Base-by-base conservation (phyloP, 768 basidiomycete genomes). In the Calocybe indica region DNA sequence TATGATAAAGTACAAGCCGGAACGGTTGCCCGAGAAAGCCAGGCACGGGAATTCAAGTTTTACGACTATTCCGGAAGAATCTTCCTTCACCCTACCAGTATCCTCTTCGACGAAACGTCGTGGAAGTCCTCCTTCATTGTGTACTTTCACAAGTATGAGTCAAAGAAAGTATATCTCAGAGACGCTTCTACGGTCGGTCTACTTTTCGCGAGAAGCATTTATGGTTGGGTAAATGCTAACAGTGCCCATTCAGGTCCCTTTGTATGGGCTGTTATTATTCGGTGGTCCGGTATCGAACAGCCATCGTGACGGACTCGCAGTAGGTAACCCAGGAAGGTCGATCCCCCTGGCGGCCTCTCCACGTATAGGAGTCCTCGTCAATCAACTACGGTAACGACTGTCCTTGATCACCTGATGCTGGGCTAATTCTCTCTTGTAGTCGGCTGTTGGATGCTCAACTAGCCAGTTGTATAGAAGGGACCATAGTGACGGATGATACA, bases 291-390 rank as follows among this genome's bases (percentile, higher is more conserved):
- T 96, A 12, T 66, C 78, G 5, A 80, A 92, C 45, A 84, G 93
- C 55, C 88, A 92, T 55, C 74, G 73, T 7, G 88, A 90, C n/a
- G 89, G 87, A 0, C 62, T 94, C 37, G 79, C 75, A 4, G 64
- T 89, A 31, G 78, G 78, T 6, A 74, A 66, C 11, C 77, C 74
- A 39, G 75, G 78, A 15, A 68, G 69, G 22, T 60, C 55, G 5
- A 66, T 96, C 49, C 83, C 77, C 56, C 61, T 95, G 51, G 79
- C 75, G 47, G 88, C 91, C 0, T 89, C 85, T 80, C 88, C 93
- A n/a, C 78, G 92, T 7, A 94, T 95, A 42, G 92, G 92, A 1
- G 82, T 92, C 8, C 74, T 96, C 29, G 86, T 91, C 37, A 92
- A 92, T 58, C 89, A 92, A 54, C 66, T 93, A 8, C 74, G 89